Base-by-base conservation (phyloP, 1,139 yeast species). In the Kluyveromyces marxianus region DNA sequence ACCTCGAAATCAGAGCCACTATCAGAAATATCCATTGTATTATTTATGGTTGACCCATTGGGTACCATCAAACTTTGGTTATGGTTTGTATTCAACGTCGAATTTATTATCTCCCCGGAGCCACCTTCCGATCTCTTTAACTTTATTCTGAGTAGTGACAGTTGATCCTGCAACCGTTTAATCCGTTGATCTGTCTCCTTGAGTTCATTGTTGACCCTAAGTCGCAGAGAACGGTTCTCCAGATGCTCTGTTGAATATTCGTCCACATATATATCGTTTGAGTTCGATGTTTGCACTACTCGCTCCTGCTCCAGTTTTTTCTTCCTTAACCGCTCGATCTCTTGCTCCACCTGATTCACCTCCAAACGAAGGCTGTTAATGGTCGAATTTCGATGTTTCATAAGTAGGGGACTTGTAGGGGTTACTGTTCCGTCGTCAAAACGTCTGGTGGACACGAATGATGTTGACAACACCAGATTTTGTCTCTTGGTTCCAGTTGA, bases 161-260 rank as follows among this genome's bases (percentile, higher is more conserved):
- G 48, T 38, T 60, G 56, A 28, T 50, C 54, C 31, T 61, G 66
- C 3, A 58, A 35, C 42, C 50, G 54, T 39, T 57, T 59, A 14
- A 63, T 62, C 10, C 52, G 48, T 37, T 55, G 55, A 32, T 57
- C 64, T 24, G 55, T 48, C 46, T 62, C 66, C 39, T 65, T 54
- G 5, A 63, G 53, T 40, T 60, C 62, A 6, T 62, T 57, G 45
- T 60, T 64, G 3, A 65, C 57, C 41, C 56, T 56, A 3, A 64
- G 59, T 35, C 63, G 55, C 51, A 57, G 50, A 2, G 67, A 61
- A 50, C 63, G 66, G 38, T 61, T 57, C 32, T 62, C 65, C 35
- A 63, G 46, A 51, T 64, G 67, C 27, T 60, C 64, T 2, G 65
- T 60, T 4, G 67, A 62, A 38, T 64, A 64, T 4, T 57, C 53